phyloP scores from a whole-genome alignment of 768 basidiomycete species.

The Hirschioporus abietinus region DNA sequence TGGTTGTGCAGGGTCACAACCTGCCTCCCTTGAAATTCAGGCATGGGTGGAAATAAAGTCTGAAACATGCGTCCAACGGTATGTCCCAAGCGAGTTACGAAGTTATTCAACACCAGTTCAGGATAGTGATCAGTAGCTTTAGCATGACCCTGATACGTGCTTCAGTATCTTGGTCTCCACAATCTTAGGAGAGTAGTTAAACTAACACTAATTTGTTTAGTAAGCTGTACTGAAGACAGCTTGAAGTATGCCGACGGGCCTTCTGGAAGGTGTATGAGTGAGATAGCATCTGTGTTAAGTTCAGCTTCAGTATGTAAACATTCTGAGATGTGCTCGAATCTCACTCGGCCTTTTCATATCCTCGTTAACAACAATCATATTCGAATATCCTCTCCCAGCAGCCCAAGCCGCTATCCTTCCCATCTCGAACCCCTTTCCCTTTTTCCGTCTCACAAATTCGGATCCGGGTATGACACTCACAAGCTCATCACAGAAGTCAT shows the following conservation, averaged over 20 bases:
- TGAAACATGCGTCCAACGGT: constrained; percentile 94
- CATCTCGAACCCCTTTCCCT: constrained; percentile 86
- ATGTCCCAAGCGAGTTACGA: constrained; percentile 91
- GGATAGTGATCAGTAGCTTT: constrained; percentile 89
- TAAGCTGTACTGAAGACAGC: constrained; percentile 80
- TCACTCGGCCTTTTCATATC: constrained; percentile 90
- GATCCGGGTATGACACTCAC: constrained; percentile 88
- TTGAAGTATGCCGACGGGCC: constrained; percentile 97
- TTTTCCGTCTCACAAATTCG: constrained; percentile 81
- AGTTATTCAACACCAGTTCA: constrained; percentile 91
- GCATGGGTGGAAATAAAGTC: constrained; percentile 90
- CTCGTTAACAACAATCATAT: constrained; percentile 91
- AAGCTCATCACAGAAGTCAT: constrained; percentile 90
- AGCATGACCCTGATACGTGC: constrained; percentile 69
- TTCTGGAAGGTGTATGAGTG: constrained; percentile 81
- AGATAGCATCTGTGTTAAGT: constrained; percentile 72
- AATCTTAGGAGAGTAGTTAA: constrained; percentile 2
- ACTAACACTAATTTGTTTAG: constrained; percentile 79
- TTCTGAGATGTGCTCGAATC: constrained; percentile 31
- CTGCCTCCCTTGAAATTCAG: constrained; percentile 93
- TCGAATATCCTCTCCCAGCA: constrained; percentile 79
- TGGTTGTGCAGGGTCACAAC: constrained; percentile 97
- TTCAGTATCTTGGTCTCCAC: neutral
- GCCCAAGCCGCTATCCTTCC: constrained; percentile 94
- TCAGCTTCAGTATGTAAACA: constrained; percentile 11